phyloP scores from a whole-genome alignment of 2,329 filamentous ascomycete species.

The Colletotrichum limetticola region DNA sequence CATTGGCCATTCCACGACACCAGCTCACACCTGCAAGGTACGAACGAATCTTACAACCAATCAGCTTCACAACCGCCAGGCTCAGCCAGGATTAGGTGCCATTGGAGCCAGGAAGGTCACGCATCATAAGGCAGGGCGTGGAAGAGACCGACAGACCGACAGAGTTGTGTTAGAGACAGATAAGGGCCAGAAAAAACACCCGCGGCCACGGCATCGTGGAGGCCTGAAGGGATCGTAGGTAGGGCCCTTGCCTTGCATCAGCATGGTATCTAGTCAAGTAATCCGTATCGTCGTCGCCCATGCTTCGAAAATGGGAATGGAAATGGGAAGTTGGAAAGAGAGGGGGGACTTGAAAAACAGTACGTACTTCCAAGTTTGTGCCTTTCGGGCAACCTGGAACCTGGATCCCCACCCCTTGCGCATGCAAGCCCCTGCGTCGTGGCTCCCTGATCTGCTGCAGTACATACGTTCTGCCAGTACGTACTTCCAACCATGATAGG shows the following conservation, averaged over 20 bases:
- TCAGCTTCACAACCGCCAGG: conserved; percentile 14
- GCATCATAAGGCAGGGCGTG: background rate
- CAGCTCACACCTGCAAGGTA: conserved; percentile 15
- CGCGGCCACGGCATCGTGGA: too few relatives aligned
- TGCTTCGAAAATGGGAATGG: too few relatives aligned
- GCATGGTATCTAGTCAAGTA: background rate
- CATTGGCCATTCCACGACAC: conserved; percentile 9
- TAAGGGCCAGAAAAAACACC: background rate
- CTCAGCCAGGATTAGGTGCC: background rate
- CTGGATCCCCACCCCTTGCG: background rate
- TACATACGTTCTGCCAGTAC: background rate
- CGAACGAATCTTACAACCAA: background rate
- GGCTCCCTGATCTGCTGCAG: conserved; percentile 8
- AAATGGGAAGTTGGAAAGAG: background rate
- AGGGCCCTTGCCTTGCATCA: background rate
- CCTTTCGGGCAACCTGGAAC: background rate
- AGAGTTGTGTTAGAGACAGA: background rate
- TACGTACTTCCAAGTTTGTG: background rate
- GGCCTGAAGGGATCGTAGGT: background rate
- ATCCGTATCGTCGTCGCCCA: background rate
- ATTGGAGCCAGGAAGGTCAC: background rate
- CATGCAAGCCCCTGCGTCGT: conserved; percentile 9
- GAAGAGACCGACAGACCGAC: background rate
- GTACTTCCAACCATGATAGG: background rate
- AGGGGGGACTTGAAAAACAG: background rate